Conservation (phyloP, 768 basidiomycete genomes). For the Mycena vulgaris region DNA sequence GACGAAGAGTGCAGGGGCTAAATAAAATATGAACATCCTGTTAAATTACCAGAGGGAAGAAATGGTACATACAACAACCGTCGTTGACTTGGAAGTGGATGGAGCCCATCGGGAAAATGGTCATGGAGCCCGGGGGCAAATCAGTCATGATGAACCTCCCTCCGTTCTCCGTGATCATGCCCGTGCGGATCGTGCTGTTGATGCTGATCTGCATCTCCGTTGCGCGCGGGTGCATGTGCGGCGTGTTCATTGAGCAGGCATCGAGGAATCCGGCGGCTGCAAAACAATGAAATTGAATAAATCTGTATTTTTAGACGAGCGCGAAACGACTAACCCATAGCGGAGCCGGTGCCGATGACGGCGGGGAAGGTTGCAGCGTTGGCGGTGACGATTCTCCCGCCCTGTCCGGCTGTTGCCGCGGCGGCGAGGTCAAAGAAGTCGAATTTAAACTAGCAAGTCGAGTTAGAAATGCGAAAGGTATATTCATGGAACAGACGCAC, state of each 20-base stretch:
- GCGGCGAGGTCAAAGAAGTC: slow-evolving; percentile 39
- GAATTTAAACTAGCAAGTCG: slow-evolving; percentile 35
- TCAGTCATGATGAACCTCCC: slow-evolving; percentile 39
- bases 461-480: neutral
- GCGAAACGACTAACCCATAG: slow-evolving; percentile 34
- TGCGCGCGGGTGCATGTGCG: slow-evolving; percentile 41
- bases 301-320: too few species aligned
- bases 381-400: slow-evolving; percentile 33
- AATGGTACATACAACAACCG: slow-evolving; percentile 32
- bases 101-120: slow-evolving; percentile 37
- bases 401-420: slow-evolving; percentile 25
- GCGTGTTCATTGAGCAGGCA: slow-evolving; percentile 40
- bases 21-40: slow-evolving; percentile 14
- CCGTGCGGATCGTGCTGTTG: slow-evolving; percentile 41
- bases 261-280: slow-evolving; percentile 37
- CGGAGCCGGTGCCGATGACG: slow-evolving; percentile 36
- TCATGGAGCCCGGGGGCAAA: slow-evolving; percentile 36
- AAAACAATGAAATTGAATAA: neutral
- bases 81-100: slow-evolving; percentile 41
- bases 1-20: slow-evolving; percentile 37
- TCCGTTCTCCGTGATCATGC: slow-evolving; percentile 42
- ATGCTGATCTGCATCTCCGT: slow-evolving; percentile 42
- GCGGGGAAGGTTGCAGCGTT: slow-evolving; percentile 41
- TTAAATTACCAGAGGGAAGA: slow-evolving; percentile 46
- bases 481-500: slow-evolving; percentile 4